Conservation (phyloP, 225 moss, liverwort and hornwort genomes). For the Thuidium tamariscinum region DNA sequence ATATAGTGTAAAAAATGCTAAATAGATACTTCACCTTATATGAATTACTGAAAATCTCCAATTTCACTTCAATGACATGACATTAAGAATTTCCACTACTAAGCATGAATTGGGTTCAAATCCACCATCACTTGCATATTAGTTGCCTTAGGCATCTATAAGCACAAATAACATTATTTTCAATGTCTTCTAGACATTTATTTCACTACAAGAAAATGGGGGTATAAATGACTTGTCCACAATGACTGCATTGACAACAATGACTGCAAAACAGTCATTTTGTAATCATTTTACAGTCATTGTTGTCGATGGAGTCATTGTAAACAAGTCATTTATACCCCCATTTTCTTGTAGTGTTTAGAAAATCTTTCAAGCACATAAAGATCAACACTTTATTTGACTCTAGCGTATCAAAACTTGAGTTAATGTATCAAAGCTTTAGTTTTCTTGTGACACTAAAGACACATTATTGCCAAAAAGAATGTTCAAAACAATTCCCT, state of each 20-base stretch:
- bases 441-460: neutral
- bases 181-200: accelerated
- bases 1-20: neutral
- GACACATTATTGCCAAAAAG: accelerated
- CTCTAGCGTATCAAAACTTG: accelerated
- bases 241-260: no score
- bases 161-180: accelerated
- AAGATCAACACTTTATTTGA: neutral
- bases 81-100: neutral
- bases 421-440: no score
- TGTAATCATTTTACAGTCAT: no score
- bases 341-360: no score
- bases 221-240: no score
- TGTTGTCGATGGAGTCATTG: no score
- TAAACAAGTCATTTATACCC: no score
- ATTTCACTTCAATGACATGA: neutral
- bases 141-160: accelerated
- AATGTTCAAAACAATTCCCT: neutral
- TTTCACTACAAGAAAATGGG: no score
- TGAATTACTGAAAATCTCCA: neutral
- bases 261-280: no score
- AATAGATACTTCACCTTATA: neutral
- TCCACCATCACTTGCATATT: neutral
- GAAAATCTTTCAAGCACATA: neutral
- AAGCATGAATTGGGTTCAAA: neutral